Evolutionary conservation across 2,329 filamentous ascomycete species (phyloP), one percentile per base, ranked within the genome.

Genomic region (Colletotrichum endophyticum): DNA sequence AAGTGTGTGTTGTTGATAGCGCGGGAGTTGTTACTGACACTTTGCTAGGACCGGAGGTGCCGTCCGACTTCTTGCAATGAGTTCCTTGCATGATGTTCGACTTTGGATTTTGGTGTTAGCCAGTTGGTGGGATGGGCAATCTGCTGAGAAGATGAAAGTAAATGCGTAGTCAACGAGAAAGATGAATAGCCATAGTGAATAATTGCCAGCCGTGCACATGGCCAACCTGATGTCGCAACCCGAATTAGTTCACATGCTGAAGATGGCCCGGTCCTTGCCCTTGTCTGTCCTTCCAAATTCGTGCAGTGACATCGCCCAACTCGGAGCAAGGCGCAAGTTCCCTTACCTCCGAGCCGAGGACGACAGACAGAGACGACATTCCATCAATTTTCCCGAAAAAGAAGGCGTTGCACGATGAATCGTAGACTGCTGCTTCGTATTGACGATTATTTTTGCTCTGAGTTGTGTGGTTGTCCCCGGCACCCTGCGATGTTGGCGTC

Each of bases 41-140:
- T 16, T 44, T 32, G 32, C 11, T 4, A 71, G 78, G 78, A 57
- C 78, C 78, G 19, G 78, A 79, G 22, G 53, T 79, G 27, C 78
- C 78, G 19, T 39, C 77, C 13, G 63, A 59, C 9, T 79, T 79
- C 15, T 59, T 79, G 72, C 53, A 67, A 16, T 79, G 67, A 72
- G 25, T 1, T 3, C 1, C 8, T 19, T 8, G 28, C 28, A n/a
- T 15, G 27, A 15, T 32, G 16, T 34, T 19, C 4, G 59, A n/a
- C 4, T 30, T 2, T 19, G 4, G 19, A 13, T 62, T 12, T 16
- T 15, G 11, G n/a, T 49, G 28, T 62, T 8, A 34, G 28, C 56
- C 2, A 62, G 13, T 30, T 0, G 5, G 13, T 64, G 2, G 28
- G 16, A n/a, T 62, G 19, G 59, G 28, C 19, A 27, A 28, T 9